Conservation (phyloP, 257 asterid species). For the Przewalskia tangutica region DNA sequence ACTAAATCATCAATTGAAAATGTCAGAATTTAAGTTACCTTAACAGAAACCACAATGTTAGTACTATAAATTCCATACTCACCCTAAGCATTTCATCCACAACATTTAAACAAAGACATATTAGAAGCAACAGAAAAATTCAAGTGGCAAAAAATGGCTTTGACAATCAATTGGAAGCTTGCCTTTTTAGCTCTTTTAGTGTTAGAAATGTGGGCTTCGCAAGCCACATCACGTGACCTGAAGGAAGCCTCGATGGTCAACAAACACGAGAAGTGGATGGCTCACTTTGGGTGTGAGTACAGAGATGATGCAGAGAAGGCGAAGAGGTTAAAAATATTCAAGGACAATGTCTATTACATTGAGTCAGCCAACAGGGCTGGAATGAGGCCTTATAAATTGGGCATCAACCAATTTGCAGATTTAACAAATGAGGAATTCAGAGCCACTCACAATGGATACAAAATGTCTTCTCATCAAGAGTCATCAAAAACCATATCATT, state of each 20-base stretch:
- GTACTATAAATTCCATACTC: not conserved
- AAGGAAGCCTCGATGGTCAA: slow-evolving; percentile 18
- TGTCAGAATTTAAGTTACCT: too few relatives aligned
- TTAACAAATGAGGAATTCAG: slow-evolving; percentile 31
- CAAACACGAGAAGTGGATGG: slow-evolving; percentile 33
- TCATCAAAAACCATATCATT: not conserved
- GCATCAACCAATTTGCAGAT: slow-evolving; percentile 35
- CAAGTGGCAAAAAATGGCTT: slow-evolving; percentile 16
- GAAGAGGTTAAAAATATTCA: slow-evolving; percentile 26
- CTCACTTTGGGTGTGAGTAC: slow-evolving; percentile 25
- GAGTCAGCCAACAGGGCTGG: slow-evolving; percentile 24
- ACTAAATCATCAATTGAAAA: too few relatives aligned
- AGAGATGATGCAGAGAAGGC: slow-evolving; percentile 29
- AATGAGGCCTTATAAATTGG: slow-evolving; percentile 15
- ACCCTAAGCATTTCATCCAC: not conserved
- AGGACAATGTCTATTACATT: slow-evolving; percentile 22
- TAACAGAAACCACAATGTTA: not conserved
- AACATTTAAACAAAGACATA: not conserved
- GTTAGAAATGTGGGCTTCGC: slow-evolving; percentile 17
- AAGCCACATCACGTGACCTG: slow-evolving; percentile 15
- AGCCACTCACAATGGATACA: slow-evolving; percentile 25
- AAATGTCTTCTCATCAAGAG: not conserved
- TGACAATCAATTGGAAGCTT: slow-evolving; percentile 4
- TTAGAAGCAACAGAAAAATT: not conserved
- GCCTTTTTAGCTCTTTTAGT: slow-evolving; percentile 9